These are phyloP conservation scores for Xylogone sp. DNA, from an alignment of 2,329 filamentous ascomycete species.

Conservation along the genomic window DNA sequence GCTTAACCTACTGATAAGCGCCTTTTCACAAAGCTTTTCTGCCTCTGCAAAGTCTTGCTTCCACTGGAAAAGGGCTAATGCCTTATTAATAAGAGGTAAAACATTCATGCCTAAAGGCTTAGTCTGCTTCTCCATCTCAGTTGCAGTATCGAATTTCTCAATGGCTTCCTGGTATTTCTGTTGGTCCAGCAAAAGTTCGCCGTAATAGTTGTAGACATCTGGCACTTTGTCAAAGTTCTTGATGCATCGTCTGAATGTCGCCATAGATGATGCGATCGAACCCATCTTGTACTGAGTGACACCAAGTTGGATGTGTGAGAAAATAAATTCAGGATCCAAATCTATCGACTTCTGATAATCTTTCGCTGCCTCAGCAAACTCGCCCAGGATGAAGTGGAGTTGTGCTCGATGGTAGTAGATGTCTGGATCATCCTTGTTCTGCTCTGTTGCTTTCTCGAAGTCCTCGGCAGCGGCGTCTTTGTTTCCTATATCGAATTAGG, in stretches of 20 bases:
- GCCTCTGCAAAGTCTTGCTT: constrained; percentile 95
- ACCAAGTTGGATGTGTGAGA: constrained; percentile 98
- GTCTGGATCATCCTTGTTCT: constrained; percentile 87
- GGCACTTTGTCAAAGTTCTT: constrained; percentile 98
- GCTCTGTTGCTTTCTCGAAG: constrained; percentile 78
- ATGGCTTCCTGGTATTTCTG: constrained; percentile 93
- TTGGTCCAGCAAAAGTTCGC: constrained; percentile 93
- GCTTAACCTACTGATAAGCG: constrained; percentile 79
- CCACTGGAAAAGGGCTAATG: constrained; percentile 94
- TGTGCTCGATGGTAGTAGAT: constrained; percentile 99
- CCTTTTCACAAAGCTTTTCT: constrained; percentile 95
- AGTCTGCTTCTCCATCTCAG: constrained; percentile 94
- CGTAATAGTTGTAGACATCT: constrained; percentile 99
- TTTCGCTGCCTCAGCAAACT: constrained; percentile 90
- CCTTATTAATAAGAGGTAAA: constrained; percentile 96
- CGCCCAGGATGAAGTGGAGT: constrained; percentile 94
- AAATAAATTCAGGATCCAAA: constrained; percentile 93
- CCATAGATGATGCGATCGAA: constrained; percentile 95
- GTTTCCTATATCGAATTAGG: constrained; percentile 54
- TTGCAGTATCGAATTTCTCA: constrained; percentile 97
- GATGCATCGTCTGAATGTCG: constrained; percentile 93
- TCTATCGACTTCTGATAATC: constrained; percentile 99
- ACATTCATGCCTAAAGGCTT: constrained; percentile 98
- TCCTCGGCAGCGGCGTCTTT: constrained; percentile 83
- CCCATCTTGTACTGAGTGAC: constrained; percentile 99